A percentile compares a stretch with the other conserved stretches of the same genome.
phyloP scores from a whole-genome alignment of 345 rosid genomes.

The Eutrema heterophyllum region DNA sequence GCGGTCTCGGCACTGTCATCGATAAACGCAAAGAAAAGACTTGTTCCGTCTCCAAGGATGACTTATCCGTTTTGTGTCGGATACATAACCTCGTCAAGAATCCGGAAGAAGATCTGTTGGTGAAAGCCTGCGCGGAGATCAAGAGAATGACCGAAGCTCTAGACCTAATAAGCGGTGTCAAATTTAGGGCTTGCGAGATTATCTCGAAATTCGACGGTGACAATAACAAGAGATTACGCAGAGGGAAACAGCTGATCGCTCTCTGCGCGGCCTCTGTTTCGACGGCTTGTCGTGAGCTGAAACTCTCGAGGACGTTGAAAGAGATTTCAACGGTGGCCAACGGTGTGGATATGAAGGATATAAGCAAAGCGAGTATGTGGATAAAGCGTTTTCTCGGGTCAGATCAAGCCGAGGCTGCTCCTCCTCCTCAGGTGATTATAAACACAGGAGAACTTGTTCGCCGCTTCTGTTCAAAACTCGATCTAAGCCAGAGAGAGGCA shows the following conservation, averaged over 20 bases:
- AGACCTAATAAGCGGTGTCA: not conserved
- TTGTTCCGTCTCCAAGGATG: not conserved
- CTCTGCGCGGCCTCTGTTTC: slow-evolving; percentile 21
- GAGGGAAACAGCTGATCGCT: not conserved
- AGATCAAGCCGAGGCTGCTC: not conserved
- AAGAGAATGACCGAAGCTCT: not conserved
- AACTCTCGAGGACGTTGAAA: slow-evolving; percentile 14
- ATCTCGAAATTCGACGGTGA: not conserved
- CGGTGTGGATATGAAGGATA: not conserved
- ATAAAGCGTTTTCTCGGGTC: not conserved
- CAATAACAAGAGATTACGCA: not conserved
- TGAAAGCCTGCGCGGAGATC: not conserved
- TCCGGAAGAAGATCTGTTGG: not conserved
- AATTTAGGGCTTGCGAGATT: slow-evolving; percentile 23
- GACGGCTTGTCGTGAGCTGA: slow-evolving; percentile 12
- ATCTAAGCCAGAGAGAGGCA: not conserved
- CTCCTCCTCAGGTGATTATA: not conserved
- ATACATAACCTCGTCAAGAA: not conserved
- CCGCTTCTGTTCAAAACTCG: slow-evolving; percentile 13
- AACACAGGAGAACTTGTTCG: slow-evolving; percentile 17
- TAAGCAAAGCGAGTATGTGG: not conserved
- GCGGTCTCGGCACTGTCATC: slow-evolving; percentile 7
- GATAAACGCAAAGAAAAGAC: not conserved
- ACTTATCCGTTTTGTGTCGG: not conserved
- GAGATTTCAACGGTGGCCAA: slow-evolving; percentile 1